Base-by-base conservation (phyloP, 2,329 filamentous ascomycete genomes). In the Colletotrichum australisinense region DNA sequence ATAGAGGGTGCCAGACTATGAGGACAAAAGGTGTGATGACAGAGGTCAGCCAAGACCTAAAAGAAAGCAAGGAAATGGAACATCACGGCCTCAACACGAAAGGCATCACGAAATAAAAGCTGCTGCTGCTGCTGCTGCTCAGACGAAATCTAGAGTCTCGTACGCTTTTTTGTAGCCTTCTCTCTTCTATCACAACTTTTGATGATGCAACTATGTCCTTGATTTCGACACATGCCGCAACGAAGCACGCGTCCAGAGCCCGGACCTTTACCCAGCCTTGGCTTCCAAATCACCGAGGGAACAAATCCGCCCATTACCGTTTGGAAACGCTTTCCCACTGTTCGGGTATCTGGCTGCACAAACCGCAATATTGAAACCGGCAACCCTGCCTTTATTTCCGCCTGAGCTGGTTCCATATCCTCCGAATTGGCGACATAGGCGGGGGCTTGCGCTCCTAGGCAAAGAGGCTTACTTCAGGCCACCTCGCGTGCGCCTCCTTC, bases 391-490 rank as follows among this genome's bases (percentile, higher is more conserved):
- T 69, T 69, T 35, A 63, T 26, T 24, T 52, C 6, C 53, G 32
- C 32, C 24, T 28, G 52, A 69, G 30, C 32, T 35, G 46, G 30
- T 32, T 24, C 46, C 30, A n/a, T 4, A 59, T 28, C 53, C 53
- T 49, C 22, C 32, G 28, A 14, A 67, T 42, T 32, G 35, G 14
- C 24, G 49, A 42, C n/a, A 52, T 5, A 11, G 19, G 22, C 19
- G 12, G 7, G 46, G 7, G 12, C 28, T 32, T 35, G 22, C 12
- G 3, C 32, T 60, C 42, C 67, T 77, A 86, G 24, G 80, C 81
- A 74, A 89, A 86, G 55, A 83, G 78, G 7, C 86, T 88, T 32
- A 87, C 87, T 62, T 86, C 82, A 0, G 87, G 87, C 81, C 87
- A 91, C 78, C 87, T 89, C 62, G 80, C 78, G 28, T 82, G 81